Evolutionary conservation across 371 early-diverging fungal species (phyloP).

Genomic region (Mortierella sp.): DNA sequence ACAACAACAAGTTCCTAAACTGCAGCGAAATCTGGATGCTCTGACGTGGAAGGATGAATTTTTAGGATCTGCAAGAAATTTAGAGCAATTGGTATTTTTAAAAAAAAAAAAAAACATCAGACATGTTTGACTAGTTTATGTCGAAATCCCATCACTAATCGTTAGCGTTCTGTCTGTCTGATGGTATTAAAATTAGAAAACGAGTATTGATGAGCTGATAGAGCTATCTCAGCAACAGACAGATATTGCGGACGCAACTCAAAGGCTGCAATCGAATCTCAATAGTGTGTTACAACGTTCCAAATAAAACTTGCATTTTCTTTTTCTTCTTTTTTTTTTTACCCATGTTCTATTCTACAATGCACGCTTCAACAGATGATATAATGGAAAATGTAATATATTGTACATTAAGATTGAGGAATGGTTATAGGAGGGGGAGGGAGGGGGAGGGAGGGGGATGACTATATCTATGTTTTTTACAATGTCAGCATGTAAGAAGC

Average conservation of each 20-base stretch:
- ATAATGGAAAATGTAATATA: background rate
- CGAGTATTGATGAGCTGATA: constrained; percentile 18
- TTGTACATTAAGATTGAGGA: background rate
- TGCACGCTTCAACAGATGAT: too few species aligned
- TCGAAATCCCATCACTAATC: too few species aligned
- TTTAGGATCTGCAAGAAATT: constrained; percentile 6
- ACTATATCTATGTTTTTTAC: background rate
- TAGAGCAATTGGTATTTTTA: constrained; percentile 5
- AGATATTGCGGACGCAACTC: constrained; percentile 18
- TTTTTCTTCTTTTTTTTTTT: too few species aligned
- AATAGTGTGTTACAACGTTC: constrained; percentile 4
- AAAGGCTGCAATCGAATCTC: constrained; percentile 10
- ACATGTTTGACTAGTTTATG: too few species aligned
- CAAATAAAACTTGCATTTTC: background rate
- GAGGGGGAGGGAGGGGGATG: background rate
- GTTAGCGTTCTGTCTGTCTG: background rate
- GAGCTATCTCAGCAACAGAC: constrained; percentile 11
- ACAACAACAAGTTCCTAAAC: constrained; percentile 14
- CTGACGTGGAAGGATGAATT: constrained; percentile 20
- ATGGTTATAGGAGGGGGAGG: background rate
- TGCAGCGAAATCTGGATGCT: constrained; percentile 18
- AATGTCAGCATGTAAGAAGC: constrained; percentile 26
- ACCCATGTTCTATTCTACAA: background rate
- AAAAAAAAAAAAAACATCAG: constrained; percentile 8
- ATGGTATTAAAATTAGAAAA: constrained; percentile 9